Percentiles rank a stretch among this genome's conserved stretches.
phyloP scores from a whole-genome alignment of 208 protist species.

The Strigomonas culicis region DNA sequence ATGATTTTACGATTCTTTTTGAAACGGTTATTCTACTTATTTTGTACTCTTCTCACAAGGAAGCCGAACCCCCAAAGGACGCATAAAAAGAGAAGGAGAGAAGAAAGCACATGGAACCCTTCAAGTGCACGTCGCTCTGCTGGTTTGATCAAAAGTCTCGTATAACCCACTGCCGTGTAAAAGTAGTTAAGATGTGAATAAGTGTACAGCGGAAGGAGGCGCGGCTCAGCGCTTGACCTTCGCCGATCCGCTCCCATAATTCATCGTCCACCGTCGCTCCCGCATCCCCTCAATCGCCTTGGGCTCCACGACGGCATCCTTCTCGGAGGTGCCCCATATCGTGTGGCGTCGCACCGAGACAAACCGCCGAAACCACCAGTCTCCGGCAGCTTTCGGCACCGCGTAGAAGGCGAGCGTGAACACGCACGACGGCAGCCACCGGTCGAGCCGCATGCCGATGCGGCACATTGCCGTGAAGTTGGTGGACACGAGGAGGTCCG shows the following conservation, averaged over 20 bases:
- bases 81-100: slow-evolving; percentile 5
- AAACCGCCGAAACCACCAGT: slow-evolving; percentile 49
- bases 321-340: slow-evolving; percentile 76
- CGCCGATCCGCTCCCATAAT: neutral
- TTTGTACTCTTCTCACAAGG: too few relatives aligned
- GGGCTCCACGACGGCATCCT: slow-evolving; percentile 51
- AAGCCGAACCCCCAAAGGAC: too few relatives aligned
- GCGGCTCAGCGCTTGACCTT: neutral
- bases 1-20: too few relatives aligned
- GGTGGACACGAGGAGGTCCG: slow-evolving; percentile 65
- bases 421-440: slow-evolving; percentile 31
- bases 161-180: too few relatives aligned
- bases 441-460: slow-evolving; percentile 79
- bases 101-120: neutral
- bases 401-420: slow-evolving; percentile 39
- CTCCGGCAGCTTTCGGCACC: slow-evolving; percentile 43
- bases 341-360: slow-evolving; percentile 37
- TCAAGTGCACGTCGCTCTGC: neutral
- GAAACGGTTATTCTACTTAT: too few relatives aligned
- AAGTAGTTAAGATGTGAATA: too few relatives aligned
- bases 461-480: slow-evolving; percentile 74
- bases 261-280: slow-evolving; percentile 73
- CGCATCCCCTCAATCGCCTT: slow-evolving; percentile 63
- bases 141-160: neutral
- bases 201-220: neutral